Conservation (phyloP, 2,329 filamentous ascomycete species). For the Emmonsia crescens region DNA sequence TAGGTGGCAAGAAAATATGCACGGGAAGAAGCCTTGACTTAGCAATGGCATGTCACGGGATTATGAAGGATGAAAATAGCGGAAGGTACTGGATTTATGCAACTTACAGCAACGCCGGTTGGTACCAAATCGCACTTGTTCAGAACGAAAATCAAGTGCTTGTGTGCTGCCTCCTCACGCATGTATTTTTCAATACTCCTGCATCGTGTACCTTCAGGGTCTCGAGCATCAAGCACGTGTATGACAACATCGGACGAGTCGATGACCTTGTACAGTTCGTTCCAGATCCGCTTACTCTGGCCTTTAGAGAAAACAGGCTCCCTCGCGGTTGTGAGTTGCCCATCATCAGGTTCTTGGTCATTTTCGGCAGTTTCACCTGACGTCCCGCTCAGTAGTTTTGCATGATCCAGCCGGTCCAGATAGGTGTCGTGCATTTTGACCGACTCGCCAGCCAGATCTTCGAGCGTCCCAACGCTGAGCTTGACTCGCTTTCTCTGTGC, state of each 20-base stretch:
- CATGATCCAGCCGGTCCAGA: conserved; percentile 67
- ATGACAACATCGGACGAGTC: conserved; percentile 93
- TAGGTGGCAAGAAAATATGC: conserved; percentile 6
- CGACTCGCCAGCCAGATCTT: conserved; percentile 70
- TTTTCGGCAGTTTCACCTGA: conserved; percentile 47
- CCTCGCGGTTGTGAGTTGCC: conserved; percentile 51
- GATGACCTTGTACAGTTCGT: conserved; percentile 90
- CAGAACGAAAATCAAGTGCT: conserved; percentile 80
- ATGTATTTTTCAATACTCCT: conserved; percentile 88
- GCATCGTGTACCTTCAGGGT: conserved; percentile 83
- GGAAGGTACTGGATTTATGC: conserved; percentile 8
- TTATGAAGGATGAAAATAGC: conserved; percentile 16
- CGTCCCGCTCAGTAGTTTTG: conserved; percentile 61
- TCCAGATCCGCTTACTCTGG: conserved; percentile 93
- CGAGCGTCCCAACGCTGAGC: conserved; percentile 68
- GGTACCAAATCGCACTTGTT: conserved; percentile 93
- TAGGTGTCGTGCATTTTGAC: conserved; percentile 73
- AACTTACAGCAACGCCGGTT: conserved; percentile 87
- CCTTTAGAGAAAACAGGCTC: conserved; percentile 91
- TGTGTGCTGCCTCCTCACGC: conserved; percentile 84
- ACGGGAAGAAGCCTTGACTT: conserved; percentile 73
- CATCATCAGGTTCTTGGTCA: conserved; percentile 35
- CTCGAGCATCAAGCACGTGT: conserved; percentile 84
- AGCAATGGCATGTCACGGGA: conserved; percentile 46
- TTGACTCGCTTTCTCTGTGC: conserved; percentile 87